phyloP scores from a whole-genome alignment of 345 rosid genomes.

The Eucalyptus virginea region DNA sequence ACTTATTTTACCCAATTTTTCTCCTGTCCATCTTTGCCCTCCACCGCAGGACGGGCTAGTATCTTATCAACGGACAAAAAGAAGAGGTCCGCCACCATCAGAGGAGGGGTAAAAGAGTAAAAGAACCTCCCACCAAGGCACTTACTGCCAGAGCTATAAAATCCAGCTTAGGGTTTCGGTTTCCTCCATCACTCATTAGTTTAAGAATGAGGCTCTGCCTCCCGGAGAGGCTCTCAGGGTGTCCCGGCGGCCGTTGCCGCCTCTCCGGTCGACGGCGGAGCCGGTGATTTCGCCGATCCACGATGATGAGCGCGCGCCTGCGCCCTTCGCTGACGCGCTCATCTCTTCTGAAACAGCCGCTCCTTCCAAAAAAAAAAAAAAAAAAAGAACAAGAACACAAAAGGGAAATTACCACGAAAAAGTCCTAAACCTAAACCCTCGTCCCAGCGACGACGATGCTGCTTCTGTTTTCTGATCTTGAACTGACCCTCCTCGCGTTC shows the following conservation, averaged over 20 bases:
- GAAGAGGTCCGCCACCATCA: background rate
- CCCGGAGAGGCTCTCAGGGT: background rate
- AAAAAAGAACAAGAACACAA: background rate
- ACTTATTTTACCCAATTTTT: background rate
- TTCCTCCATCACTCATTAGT: background rate
- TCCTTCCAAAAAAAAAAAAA: background rate
- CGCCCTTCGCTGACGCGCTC: background rate
- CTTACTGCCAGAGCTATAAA: background rate
- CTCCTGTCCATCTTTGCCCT: background rate
- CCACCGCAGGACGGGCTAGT: background rate
- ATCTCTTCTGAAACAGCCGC: background rate
- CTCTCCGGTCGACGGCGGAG: background rate
- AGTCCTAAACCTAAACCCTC: background rate
- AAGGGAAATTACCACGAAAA: background rate
- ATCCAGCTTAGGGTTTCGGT: background rate
- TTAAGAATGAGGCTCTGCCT: background rate
- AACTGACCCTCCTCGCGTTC: background rate
- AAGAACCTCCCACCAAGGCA: background rate
- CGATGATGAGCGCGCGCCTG: background rate
- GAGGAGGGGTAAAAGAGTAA: background rate
- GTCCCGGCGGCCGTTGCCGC: background rate
- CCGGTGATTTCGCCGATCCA: background rate
- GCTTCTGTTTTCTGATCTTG: background rate
- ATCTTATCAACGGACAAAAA: background rate
- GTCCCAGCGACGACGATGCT: background rate